These are phyloP conservation scores for Zymoseptoria brevis DNA, from an alignment of 2,329 filamentous ascomycete species.

Conservation along the genomic window DNA sequence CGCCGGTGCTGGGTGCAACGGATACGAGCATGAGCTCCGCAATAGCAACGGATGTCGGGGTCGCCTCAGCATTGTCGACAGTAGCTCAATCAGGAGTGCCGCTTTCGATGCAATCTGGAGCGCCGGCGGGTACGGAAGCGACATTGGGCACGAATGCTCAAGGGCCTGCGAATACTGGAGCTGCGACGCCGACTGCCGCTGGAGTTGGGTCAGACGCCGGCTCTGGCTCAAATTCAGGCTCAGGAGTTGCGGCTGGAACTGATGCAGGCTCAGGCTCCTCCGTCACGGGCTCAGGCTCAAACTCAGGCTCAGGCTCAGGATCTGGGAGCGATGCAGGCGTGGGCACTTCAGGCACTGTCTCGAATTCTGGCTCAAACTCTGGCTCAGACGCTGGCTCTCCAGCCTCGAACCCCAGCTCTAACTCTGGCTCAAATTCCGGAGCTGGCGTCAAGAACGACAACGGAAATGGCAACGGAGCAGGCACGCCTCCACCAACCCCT, in stretches of 20 bases:
- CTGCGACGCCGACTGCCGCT: background rate
- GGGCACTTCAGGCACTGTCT: no score
- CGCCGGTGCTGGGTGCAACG: no score
- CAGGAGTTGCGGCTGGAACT: no score
- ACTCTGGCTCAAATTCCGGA: background rate
- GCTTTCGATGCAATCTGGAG: background rate
- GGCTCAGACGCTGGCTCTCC: background rate
- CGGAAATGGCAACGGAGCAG: background rate
- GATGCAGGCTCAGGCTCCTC: no score
- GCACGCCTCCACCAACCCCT: background rate
- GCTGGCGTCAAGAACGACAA: background rate
- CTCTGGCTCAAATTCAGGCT: no score
- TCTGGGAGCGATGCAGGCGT: no score
- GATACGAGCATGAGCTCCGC: no score
- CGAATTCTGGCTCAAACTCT: no score
- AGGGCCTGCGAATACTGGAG: background rate
- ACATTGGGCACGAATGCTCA: background rate
- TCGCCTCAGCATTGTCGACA: background rate
- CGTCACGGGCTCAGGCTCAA: no score
- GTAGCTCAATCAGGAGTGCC: background rate
- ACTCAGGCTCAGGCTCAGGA: background rate
- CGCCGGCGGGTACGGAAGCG: background rate
- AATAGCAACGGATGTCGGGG: no score
- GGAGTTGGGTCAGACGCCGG: background rate
- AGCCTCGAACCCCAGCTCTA: background rate